These are phyloP conservation scores for Leishmania lainsoni DNA, from an alignment of 208 protist species.

Conservation along the genomic window DNA sequence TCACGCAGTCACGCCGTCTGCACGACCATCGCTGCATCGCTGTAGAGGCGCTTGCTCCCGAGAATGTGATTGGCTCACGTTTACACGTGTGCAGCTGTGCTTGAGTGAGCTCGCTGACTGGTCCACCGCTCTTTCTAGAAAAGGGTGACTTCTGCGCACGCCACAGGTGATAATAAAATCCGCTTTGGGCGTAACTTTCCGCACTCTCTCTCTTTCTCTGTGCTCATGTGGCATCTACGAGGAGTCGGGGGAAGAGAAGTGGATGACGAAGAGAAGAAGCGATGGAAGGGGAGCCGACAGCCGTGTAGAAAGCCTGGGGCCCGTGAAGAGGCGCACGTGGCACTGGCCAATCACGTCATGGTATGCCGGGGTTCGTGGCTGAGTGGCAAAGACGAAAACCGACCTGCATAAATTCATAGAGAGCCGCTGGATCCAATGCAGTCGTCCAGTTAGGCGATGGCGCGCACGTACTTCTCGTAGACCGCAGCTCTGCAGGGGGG, in stretches of 20 bases:
- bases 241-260: not conserved
- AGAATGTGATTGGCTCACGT: not conserved
- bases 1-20: not conserved
- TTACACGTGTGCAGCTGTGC: not conserved
- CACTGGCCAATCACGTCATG: not conserved
- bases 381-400: not conserved
- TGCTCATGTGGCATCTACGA: not conserved
- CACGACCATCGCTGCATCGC: constrained; percentile 4
- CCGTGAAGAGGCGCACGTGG: not conserved
- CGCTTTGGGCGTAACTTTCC: not conserved
- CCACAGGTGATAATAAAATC: not conserved
- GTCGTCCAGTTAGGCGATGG: not conserved
- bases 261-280: not conserved
- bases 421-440: not conserved
- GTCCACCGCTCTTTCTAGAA: not conserved
- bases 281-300: not conserved
- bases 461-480: not conserved
- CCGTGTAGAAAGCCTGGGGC: not conserved
- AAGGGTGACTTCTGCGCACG: not conserved
- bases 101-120: not conserved
- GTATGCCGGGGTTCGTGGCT: not conserved
- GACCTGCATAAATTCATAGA: not conserved
- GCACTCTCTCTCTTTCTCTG: not conserved
- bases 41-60: not conserved
- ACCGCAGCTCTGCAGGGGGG: not conserved